phyloP scores from a whole-genome alignment of 2,329 filamentous ascomycete species.

The Aspergillus amoenus region DNA sequence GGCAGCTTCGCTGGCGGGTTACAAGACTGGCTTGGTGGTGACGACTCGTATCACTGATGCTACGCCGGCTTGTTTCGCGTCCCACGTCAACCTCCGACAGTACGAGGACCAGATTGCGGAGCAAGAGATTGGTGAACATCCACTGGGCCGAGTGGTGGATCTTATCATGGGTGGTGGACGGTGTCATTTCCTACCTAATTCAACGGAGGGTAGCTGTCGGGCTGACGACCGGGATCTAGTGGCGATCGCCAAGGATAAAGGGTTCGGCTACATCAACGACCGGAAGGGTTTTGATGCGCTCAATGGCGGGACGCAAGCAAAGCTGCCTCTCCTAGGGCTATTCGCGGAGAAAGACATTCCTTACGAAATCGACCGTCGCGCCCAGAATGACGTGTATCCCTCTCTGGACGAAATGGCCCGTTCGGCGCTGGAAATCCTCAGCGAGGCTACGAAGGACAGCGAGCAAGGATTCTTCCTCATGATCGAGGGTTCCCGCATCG shows the following conservation, averaged over 20 bases:
- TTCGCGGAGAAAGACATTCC: constrained; percentile 82
- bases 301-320: constrained; percentile 62
- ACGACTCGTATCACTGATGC: constrained; percentile 95
- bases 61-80: constrained; percentile 91
- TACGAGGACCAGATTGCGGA: constrained; percentile 90
- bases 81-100: constrained; percentile 74
- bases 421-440: constrained; percentile 76
- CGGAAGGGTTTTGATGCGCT: constrained; percentile 75
- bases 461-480: constrained; percentile 97
- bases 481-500: constrained; percentile 95
- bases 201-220: constrained; percentile 77
- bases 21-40: constrained; percentile 89
- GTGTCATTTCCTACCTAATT: constrained; percentile 89
- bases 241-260: constrained; percentile 70
- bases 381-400: constrained; percentile 76
- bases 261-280: constrained; percentile 75
- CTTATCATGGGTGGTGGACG: constrained; percentile 89
- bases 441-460: constrained; percentile 74
- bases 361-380: constrained; percentile 86
- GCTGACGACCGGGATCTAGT: constrained; percentile 74
- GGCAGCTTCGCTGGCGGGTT: constrained; percentile 87
- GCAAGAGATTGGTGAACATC: constrained; percentile 86
- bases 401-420: constrained; percentile 88
- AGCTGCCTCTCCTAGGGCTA: constrained; percentile 82
- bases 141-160: constrained; percentile 83